Evolutionary conservation across 495 filamentous ascomycete genomes (phyloP), one percentile per base, ranked within the genome.

Genomic region (Cenococcum geophilum): DNA sequence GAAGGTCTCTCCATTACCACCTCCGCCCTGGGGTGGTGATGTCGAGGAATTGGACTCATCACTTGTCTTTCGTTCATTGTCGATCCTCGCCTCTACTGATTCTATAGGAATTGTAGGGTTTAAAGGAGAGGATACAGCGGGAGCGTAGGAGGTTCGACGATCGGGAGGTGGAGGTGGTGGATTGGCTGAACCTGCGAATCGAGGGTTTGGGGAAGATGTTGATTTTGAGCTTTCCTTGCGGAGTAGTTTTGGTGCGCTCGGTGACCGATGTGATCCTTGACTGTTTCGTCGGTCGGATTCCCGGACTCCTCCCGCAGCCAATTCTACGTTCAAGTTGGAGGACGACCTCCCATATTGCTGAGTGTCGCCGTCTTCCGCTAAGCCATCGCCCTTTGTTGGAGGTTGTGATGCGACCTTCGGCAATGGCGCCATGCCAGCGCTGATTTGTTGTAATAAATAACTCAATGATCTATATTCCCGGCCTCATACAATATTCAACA

Each of bases 271-370:
- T 32, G 21, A 37, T 20, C n/a, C 14, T 14, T 60, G 32, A 10
- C 40, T 35, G 32, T 16, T 14, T 50, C 36, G 21, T 23, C 14
- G 20, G 49, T 23, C 16, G 20, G 49, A 18, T 20, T 52, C 34
- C 37, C 58, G 52, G 10, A 68, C 25, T 1, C 54, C 12, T 18
- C 47, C 61, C 4, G 55, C 55, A 12, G 43, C 58, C 18, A 42
- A 50, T 48, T 65, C 66, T 11, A 61, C 58, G 32, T 49, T 23
- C 1, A 65, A 48, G 18, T 27, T 57, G 6, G 52, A 53, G 5
- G 58, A 20, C 9, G 55, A 52, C 21, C 61, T 42, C 10, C 62
- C 62, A 48, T 32, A 57, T 49, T 68, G 66, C 40, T 65, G 52
- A 16, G 47, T 34, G 27, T 62, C 55, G 27, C 34, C 35, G 5